Evolutionary conservation across 2,329 filamentous ascomycete genomes (phyloP), one percentile per base, ranked within the genome.

Genomic region (Arthrocladium fulminans): DNA sequence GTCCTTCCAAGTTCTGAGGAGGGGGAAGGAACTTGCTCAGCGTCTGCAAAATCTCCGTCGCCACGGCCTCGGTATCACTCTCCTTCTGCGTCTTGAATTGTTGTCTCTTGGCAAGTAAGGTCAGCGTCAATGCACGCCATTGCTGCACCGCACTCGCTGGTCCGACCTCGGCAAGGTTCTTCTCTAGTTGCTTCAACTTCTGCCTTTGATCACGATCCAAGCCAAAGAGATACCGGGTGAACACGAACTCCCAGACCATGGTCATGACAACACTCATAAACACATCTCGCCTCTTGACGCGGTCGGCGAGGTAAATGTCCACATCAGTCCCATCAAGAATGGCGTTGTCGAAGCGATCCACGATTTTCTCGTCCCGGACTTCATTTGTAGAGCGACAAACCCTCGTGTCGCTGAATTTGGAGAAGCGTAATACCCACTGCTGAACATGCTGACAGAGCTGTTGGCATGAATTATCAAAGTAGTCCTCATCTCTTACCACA

Each of bases 251-350:
- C 89, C 89, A 98, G 45, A 98, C 83, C 88, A 98, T 96, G 53
- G 86, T 92, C 89, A 97, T 97, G 48, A 90, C 87, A 66, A 98
- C 88, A 30, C 88, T 92, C 88, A 97, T 96, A 75, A 98, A 96
- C 50, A 97, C 83, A 65, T 97, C 90, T 51, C 90, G 82, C 52
- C 92, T 83, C 61, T 79, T 83, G 47, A 96, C 84, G 32, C 94
- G 86, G 65, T 98, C 90, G 56, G 79, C 78, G 42, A 98, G 81
- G 61, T 94, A 92, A 50, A 75, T 73, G 66, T 97, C 88, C 54
- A 95, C 88, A 63, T 97, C 89, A 39, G 88, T 88, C 53, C 90
- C 92, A 67, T 98, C 94, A 22, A 98, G 77, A 47, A 98, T 82
- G 52, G 88, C 81, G 66, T 96, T 96, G 70, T 97, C 92, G 41